These are phyloP conservation scores for Lasiosphaeria hispida DNA, from an alignment of 495 filamentous ascomycete genomes.

Conservation along the genomic window DNA sequence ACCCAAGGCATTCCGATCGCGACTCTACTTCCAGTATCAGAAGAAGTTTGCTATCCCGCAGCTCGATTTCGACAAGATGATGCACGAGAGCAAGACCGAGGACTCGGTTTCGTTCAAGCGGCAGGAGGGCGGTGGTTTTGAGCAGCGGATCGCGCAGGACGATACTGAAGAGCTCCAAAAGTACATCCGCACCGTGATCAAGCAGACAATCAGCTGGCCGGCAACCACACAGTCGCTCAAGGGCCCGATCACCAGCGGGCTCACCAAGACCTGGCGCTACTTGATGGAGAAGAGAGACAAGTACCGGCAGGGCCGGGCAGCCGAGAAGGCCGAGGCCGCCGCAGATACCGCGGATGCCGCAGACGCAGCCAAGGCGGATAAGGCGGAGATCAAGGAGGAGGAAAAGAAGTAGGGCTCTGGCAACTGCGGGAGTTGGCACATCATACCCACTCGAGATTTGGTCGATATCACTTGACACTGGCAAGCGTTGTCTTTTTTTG, in stretches of 20 bases:
- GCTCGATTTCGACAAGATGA: constrained; percentile 80
- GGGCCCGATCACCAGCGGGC: constrained; percentile 71
- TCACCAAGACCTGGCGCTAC: constrained; percentile 68
- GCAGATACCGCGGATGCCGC: constrained; percentile 18
- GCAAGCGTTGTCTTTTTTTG: constrained; percentile 15
- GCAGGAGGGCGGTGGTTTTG: constrained; percentile 77
- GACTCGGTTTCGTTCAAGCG: constrained; percentile 66
- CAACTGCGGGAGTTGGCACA: constrained; percentile 3
- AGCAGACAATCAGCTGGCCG: constrained; percentile 86
- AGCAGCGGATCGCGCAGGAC: constrained; percentile 72
- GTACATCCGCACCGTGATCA: constrained; percentile 70
- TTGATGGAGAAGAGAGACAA: constrained; percentile 80
- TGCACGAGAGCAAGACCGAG: constrained; percentile 68
- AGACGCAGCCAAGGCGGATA: constrained; percentile 5
- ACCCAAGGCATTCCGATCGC: constrained; percentile 81
- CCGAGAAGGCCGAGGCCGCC: constrained; percentile 16
- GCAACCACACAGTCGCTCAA: constrained; percentile 82
- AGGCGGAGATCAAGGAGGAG: background rate
- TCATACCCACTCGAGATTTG: constrained; percentile 2
- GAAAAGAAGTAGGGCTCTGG: constrained; percentile 6
- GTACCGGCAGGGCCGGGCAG: constrained; percentile 47
- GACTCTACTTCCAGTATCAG: constrained; percentile 92
- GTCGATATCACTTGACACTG: background rate
- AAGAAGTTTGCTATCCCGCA: constrained; percentile 82
- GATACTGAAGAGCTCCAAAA: constrained; percentile 60